These are phyloP conservation scores for Penicillium sp. DNA, from an alignment of 2,329 filamentous ascomycete genomes.

Conservation along the genomic window DNA sequence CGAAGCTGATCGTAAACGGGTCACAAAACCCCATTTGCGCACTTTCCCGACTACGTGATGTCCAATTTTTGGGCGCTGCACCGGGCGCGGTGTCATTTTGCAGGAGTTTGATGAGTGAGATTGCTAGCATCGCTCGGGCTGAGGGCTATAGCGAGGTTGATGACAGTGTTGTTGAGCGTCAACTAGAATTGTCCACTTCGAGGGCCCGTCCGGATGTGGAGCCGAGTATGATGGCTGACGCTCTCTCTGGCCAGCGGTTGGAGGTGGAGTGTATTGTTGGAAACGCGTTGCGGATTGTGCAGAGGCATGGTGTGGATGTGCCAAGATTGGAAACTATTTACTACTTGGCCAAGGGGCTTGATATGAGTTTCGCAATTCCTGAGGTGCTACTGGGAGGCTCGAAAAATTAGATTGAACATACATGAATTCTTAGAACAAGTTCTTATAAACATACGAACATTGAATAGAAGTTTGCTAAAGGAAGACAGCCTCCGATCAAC, in stretches of 20 bases:
- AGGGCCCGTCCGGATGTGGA: conserved; percentile 1
- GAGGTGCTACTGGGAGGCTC: neutral
- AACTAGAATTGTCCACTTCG: neutral
- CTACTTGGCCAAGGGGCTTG: conserved; percentile 6
- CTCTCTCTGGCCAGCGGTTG: conserved; percentile 1
- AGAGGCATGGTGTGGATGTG: conserved; percentile 2
- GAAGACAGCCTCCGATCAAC: neutral
- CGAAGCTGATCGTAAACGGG: neutral
- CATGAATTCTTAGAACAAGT: neutral
- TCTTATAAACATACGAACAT: neutral
- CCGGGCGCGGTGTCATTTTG: neutral
- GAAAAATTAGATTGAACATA: neutral
- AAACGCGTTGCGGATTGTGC: neutral
- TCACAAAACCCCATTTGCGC: conserved; percentile 6
- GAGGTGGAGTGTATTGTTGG: conserved; percentile 5
- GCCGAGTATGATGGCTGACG: conserved; percentile 7
- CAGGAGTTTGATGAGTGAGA: conserved; percentile 3
- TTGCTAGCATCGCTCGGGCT: conserved; percentile 4
- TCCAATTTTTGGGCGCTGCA: conserved; percentile 4
- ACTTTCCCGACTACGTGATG: conserved; percentile 5
- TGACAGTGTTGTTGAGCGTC: conserved; percentile 4
- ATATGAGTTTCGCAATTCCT: conserved; percentile 2
- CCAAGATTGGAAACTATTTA: conserved; percentile 7
- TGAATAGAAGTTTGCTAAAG: neutral
- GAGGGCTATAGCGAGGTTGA: conserved; percentile 1